Evolutionary conservation across 2,329 filamentous ascomycete species (phyloP), one percentile per base, ranked within the genome.

Genomic region (Fonsecaea pedrosoi): DNA sequence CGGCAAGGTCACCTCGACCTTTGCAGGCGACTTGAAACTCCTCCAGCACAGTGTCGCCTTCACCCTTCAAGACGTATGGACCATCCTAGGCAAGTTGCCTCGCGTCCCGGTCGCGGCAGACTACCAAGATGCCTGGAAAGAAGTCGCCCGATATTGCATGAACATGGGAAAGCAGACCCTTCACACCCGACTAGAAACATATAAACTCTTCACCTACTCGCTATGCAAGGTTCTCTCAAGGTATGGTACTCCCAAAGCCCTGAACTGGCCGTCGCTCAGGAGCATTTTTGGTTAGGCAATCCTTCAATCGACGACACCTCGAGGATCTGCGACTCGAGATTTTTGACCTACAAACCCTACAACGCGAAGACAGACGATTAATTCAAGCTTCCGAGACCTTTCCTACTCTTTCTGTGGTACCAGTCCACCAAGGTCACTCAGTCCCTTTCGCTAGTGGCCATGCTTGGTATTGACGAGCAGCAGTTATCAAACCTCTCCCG

Each of bases 81-180:
- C 78, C 8, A 79, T 82, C 71, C 80, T 85, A 57, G 80, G 77
- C 48, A 74, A 75, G 37, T 69, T 81, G 81, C 70, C 63, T 53
- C 57, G 60, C 42, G 68, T 21, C 75, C 66, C 72, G 74, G 60
- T 54, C 55, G 50, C 72, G 53, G 76, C 78, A 48, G 73, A 78
- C 35, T 84, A 84, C 71, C 78, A 79, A 64, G 76, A 79, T 34
- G 81, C 83, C 34, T 89, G 86, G 86, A 75, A 80, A 42, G 79
- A 83, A 54, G 75, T 87, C 38, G 50, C 38, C 18, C 60, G 59
- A 18, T 77, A 79, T 66, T 72, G 77, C 12, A 79, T 80, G 58
- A 82, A 86, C 69, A 79, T 78, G 67, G 72, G 76, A 12, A 80
- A 86, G 72, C 78, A 82, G 3, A 80, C 79, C 8, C 74, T 88